A percentile compares a stretch with the other conserved stretches of the same genome.
Conservation (phyloP, 352 stramenopile genomes). For the Saprolegnia diclina region DNA sequence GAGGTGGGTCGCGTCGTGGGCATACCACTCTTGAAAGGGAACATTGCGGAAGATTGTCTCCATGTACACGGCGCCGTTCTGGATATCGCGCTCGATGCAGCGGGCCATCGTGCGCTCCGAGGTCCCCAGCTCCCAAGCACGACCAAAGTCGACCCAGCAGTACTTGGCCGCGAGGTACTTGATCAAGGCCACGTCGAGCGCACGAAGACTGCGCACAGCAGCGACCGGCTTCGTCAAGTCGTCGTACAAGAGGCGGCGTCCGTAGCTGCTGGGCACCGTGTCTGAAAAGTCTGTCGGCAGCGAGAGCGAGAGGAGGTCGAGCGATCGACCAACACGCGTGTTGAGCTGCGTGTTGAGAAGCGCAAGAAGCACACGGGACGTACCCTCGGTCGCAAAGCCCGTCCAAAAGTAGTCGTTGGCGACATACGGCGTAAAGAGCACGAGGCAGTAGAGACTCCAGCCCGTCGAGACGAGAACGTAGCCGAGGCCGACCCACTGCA, state of each 20-base stretch:
- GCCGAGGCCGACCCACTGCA: background rate
- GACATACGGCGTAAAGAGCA: background rate
- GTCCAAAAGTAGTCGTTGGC: constrained; percentile 23
- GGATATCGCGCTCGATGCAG: background rate
- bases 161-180: constrained; percentile 7
- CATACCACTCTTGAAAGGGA: background rate
- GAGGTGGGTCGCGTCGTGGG: background rate
- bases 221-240: background rate
- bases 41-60: constrained; percentile 17
- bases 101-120: background rate
- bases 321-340: no score
- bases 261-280: background rate
- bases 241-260: background rate
- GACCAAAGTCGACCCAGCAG: constrained; percentile 23
- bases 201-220: background rate
- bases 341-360: background rate
- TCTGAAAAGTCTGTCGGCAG: background rate
- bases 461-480: background rate
- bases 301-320: background rate
- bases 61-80: constrained; percentile 16
- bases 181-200: background rate
- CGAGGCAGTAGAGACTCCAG: constrained; percentile 1
- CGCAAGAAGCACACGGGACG: constrained; percentile 1
- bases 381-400: background rate
- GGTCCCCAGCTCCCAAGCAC: background rate